phyloP scores from a whole-genome alignment of 2,329 filamentous ascomycete species.

The Colletotrichum sp. region DNA sequence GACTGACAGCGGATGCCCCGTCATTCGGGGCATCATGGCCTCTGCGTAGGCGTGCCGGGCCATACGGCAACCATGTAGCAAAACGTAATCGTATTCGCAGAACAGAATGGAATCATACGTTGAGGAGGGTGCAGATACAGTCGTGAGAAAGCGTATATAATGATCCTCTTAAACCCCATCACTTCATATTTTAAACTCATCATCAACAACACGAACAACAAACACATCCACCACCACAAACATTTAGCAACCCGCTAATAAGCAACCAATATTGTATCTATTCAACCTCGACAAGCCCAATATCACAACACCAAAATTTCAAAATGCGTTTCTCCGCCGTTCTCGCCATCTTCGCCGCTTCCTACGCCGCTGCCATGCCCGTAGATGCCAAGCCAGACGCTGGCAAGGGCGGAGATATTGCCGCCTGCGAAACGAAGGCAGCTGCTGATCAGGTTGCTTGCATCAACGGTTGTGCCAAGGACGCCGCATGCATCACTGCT shows the following conservation, averaged over 20 bases:
- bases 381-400: neutral
- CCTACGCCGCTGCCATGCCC: neutral
- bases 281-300: neutral
- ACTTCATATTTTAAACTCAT: fast-evolving
- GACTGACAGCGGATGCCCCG: neutral
- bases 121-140: neutral
- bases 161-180: neutral
- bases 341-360: neutral
- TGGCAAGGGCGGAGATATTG: neutral
- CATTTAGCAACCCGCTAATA: fast-evolving
- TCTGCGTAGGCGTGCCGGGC: neutral
- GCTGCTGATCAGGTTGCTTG: neutral
- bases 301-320: neutral
- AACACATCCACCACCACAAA: neutral
- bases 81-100: slow-evolving; percentile 3
- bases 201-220: neutral
- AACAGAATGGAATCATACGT: neutral
- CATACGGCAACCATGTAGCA: neutral
- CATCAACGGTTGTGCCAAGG: neutral
- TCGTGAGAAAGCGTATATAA: neutral
- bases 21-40: neutral
- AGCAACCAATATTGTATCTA: fast-evolving
- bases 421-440: neutral
- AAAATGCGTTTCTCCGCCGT: slow-evolving; percentile 35
- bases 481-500: neutral